These are phyloP conservation scores for Lagerstroemia speciosa DNA, from an alignment of 345 rosid species.

Conservation along the genomic window DNA sequence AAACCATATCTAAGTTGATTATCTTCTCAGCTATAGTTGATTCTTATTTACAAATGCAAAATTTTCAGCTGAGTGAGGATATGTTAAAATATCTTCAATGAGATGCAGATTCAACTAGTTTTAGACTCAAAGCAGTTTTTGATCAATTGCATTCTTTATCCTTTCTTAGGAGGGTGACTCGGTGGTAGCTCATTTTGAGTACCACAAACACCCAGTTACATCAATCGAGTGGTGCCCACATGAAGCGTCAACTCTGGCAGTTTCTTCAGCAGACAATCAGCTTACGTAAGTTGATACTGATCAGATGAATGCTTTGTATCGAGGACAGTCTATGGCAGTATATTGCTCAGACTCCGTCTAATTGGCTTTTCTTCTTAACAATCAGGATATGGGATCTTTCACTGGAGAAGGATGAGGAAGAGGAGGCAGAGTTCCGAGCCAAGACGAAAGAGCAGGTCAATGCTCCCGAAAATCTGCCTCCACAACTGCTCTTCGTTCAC, in stretches of 20 bases:
- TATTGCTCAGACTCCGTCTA: neutral
- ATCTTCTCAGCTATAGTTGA: neutral
- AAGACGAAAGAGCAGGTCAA: slow-evolving; percentile 72
- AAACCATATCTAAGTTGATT: neutral
- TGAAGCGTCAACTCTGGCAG: slow-evolving; percentile 81
- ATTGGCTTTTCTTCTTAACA: slow-evolving; percentile 7
- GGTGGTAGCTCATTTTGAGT: slow-evolving; percentile 80
- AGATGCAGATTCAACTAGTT: neutral
- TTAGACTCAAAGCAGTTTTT: neutral
- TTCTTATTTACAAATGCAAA: neutral
- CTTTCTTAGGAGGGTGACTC: slow-evolving; percentile 54
- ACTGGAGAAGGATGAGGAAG: slow-evolving; percentile 89
- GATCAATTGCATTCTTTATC: neutral
- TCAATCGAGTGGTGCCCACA: slow-evolving; percentile 94
- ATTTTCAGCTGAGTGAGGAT: neutral
- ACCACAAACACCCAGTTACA: slow-evolving; percentile 83
- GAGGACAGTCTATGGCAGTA: neutral
- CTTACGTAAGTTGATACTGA: slow-evolving; percentile 59
- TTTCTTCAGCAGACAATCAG: slow-evolving; percentile 81
- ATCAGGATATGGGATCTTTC: slow-evolving; percentile 94
- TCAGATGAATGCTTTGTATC: neutral
- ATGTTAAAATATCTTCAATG: neutral
- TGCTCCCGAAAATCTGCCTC: slow-evolving; percentile 80
- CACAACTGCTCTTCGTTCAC: slow-evolving; percentile 93
- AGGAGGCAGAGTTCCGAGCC: slow-evolving; percentile 84